These are phyloP conservation scores for Styphnolobium japonicum DNA, from an alignment of 306 rosid genomes.

Conservation along the genomic window DNA sequence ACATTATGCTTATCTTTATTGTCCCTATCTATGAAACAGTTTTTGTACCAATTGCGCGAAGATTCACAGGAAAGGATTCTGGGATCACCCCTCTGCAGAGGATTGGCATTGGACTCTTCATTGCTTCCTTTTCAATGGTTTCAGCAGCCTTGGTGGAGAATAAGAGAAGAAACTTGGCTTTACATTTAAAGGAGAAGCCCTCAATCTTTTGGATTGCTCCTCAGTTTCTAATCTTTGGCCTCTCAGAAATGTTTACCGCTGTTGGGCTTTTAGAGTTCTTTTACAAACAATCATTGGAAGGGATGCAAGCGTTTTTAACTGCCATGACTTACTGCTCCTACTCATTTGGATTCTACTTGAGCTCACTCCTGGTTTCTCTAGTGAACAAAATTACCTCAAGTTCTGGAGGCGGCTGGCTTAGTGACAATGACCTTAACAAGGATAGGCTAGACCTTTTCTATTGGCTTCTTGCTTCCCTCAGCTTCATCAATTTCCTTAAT, in stretches of 20 bases:
- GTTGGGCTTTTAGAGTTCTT: constrained; percentile 67
- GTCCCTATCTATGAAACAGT: constrained; percentile 57
- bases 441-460: constrained; percentile 56
- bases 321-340: constrained; percentile 66
- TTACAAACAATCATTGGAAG: constrained; percentile 54
- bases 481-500: constrained; percentile 53
- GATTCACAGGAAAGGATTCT: constrained; percentile 43
- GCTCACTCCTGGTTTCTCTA: constrained; percentile 54
- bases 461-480: constrained; percentile 59
- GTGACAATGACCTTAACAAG: constrained; percentile 55
- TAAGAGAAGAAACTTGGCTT: constrained; percentile 39
- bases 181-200: not conserved
- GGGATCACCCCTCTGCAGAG: constrained; percentile 62
- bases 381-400: constrained; percentile 46
- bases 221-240: constrained; percentile 54
- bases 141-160: constrained; percentile 55
- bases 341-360: constrained; percentile 62
- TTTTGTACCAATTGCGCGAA: constrained; percentile 49
- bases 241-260: constrained; percentile 59
- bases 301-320: constrained; percentile 63
- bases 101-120: constrained; percentile 55
- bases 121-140: constrained; percentile 61
- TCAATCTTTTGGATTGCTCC: constrained; percentile 67
- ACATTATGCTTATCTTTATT: constrained; percentile 46
- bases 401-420: constrained; percentile 47